phyloP scores from a whole-genome alignment of 2,329 filamentous ascomycete genomes.

The Pyricularia sp. region DNA sequence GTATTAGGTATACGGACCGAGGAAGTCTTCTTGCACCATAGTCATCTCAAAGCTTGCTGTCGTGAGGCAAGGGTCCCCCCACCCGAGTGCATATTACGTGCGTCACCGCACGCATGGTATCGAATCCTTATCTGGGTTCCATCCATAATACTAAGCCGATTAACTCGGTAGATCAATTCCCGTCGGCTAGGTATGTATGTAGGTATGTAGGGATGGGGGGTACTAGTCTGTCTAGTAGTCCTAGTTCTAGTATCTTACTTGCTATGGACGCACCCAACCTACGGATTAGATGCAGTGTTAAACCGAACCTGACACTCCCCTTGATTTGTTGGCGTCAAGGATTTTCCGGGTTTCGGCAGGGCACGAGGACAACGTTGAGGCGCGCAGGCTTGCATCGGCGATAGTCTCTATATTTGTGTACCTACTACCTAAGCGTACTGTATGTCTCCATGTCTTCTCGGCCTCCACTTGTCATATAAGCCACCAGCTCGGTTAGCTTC shows the following conservation, averaged over 20 bases:
- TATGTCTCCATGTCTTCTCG: background rate
- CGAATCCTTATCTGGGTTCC: background rate
- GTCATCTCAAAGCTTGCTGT: background rate
- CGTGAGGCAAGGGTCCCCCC: background rate
- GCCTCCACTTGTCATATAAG: background rate
- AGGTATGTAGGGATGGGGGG: background rate
- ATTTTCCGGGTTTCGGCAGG: background rate
- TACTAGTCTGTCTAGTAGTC: background rate
- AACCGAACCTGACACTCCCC: background rate
- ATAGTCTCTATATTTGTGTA: background rate
- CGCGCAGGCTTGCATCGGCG: background rate
- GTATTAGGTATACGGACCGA: background rate
- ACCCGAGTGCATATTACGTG: background rate
- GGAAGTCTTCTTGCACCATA: constrained; percentile 1
- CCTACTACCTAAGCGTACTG: background rate
- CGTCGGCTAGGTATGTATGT: background rate
- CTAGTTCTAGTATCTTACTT: background rate
- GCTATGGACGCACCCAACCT: background rate
- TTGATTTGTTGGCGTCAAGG: no score
- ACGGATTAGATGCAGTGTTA: background rate
- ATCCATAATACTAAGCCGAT: background rate
- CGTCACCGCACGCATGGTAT: background rate
- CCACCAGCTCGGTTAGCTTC: background rate
- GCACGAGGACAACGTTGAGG: background rate
- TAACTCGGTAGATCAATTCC: background rate